Base-by-base conservation (phyloP, 2,329 filamentous ascomycete species). In the Phaeomoniella chlamydospora region DNA sequence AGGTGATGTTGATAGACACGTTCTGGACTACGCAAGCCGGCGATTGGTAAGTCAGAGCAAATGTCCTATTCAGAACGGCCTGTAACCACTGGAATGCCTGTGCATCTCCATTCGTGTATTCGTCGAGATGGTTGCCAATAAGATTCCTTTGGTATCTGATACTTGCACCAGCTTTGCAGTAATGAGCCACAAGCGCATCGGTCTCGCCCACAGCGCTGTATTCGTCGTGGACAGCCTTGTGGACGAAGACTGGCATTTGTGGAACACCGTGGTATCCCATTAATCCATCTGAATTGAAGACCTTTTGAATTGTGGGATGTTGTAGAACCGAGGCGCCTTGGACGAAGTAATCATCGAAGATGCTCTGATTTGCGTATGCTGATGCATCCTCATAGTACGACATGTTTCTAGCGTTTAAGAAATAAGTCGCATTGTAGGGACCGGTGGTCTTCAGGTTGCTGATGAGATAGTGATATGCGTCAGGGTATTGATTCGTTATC, bases 171-270 rank as follows among this genome's bases (percentile, higher is more conserved):
- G 45, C 49, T 0, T 37, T 41, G 37, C 65, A 70, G 37, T 63
- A 68, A 11, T 48, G 43, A 0, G 52, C 36, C 1, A 68, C 55
- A 13, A 68, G 43, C 0, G 40, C 50, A 36, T 71, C 65, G 2
- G 61, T 67, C 18, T 63, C 59, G 3, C 43, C 49, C 3, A 67
- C 50, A 3, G 54, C 50, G 5, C 56, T 62, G 34, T 67, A 49
- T 36, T 69, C 58, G 26, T 72, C 67, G 2, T 45, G 39, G 13
- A 62, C 55, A 0, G 65, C 61, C 41, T 71, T 70, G 48, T 71
- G 70, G 3, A 67, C 46, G 40, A 65, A 65, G 4, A 70, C 36
- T 0, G 68, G 67, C 46, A 68, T 64, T 9, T 51, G 40, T 0
- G 67, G 68, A 0, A 57, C 48, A 29, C 61, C 60, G 34, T 62